Percentiles rank a stretch among this genome's conserved stretches.
These are phyloP conservation scores for Penicillium goetzii DNA, from an alignment of 495 filamentous ascomycete species.

Conservation along the genomic window DNA sequence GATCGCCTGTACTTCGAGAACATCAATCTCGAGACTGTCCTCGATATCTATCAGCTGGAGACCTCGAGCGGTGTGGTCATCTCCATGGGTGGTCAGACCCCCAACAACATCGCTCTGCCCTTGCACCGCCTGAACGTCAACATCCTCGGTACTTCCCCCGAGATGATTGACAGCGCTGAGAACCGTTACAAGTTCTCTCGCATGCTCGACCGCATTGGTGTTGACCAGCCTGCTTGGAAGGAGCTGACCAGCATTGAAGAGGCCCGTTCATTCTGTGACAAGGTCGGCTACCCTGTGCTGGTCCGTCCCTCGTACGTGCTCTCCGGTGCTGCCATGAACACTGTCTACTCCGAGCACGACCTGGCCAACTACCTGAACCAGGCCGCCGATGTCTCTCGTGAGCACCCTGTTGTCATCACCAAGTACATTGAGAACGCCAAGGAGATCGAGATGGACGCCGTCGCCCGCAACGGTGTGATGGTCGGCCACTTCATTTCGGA, in stretches of 20 bases:
- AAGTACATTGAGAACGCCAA: slow-evolving; percentile 98
- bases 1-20: slow-evolving; percentile 97
- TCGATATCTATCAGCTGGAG: slow-evolving; percentile 95
- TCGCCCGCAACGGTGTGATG: slow-evolving; percentile 83
- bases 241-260: slow-evolving; percentile 91
- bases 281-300: slow-evolving; percentile 90
- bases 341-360: slow-evolving; percentile 90
- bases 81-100: slow-evolving; percentile 97
- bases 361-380: slow-evolving; percentile 89
- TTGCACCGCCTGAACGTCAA: slow-evolving; percentile 87
- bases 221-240: slow-evolving; percentile 98
- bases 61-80: slow-evolving; percentile 87
- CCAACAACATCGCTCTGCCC: slow-evolving; percentile 95
- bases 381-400: slow-evolving; percentile 88
- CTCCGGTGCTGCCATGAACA: slow-evolving; percentile 98
- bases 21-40: slow-evolving; percentile 89
- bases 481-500: slow-evolving; percentile 94
- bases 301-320: slow-evolving; percentile 97
- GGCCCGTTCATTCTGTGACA: slow-evolving; percentile 81
- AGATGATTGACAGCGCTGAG: slow-evolving; percentile 98
- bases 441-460: slow-evolving; percentile 97
- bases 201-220: slow-evolving; percentile 90
- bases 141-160: slow-evolving; percentile 91
- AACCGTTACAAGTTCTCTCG: slow-evolving; percentile 99
- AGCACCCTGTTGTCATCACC: slow-evolving; percentile 97